These are phyloP conservation scores for Rhodotorula sp. DNA, from an alignment of 1,284 basidiomycete species.

Conservation along the genomic window DNA sequence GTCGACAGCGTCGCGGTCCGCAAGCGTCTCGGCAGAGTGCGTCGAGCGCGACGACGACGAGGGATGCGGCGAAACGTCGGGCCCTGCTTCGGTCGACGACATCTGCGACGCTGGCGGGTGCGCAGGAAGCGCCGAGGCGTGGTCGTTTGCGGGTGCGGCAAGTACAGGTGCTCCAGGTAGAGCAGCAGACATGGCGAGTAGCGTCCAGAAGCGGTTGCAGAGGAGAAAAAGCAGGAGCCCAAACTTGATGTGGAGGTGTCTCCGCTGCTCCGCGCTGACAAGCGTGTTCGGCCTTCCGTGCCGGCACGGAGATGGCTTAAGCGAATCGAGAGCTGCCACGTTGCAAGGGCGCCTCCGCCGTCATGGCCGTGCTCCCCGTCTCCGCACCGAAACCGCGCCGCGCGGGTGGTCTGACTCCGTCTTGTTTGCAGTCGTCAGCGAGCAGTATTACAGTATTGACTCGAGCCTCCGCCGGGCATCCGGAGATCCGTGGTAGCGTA, in stretches of 20 bases:
- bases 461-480: too few species aligned
- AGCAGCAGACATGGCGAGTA: background rate
- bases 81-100: background rate
- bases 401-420: too few species aligned
- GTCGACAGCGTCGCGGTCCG: conserved; percentile 4
- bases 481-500: too few species aligned
- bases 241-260: background rate
- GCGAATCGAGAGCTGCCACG: too few species aligned
- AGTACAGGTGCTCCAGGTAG: conserved; percentile 12
- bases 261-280: too few species aligned
- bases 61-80: background rate
- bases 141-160: background rate
- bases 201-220: background rate
- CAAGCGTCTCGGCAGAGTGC: conserved; percentile 7
- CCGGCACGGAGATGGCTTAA: too few species aligned
- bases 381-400: too few species aligned
- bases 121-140: background rate
- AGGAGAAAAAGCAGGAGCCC: background rate
- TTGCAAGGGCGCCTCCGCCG: too few species aligned
- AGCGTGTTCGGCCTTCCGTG: too few species aligned
- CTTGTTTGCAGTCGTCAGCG: too few species aligned
- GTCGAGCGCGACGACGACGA: background rate
- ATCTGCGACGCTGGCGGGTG: background rate
- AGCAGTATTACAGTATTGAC: too few species aligned
- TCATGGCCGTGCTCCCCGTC: too few species aligned